These are phyloP conservation scores for Paralagenidium karlingii DNA, from an alignment of 352 stramenopile species.

Conservation along the genomic window DNA sequence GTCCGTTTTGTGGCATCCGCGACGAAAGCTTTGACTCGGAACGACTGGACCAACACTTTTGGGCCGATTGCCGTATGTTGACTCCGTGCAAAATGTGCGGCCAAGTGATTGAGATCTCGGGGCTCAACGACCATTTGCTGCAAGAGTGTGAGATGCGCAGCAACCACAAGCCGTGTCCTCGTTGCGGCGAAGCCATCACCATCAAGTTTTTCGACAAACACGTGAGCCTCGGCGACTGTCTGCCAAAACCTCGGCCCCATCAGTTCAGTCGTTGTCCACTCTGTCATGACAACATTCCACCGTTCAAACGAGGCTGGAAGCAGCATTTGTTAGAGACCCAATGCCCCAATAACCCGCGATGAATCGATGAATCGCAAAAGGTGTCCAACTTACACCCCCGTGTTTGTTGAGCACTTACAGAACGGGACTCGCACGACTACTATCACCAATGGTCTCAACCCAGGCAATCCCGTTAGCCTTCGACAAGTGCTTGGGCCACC, in stretches of 20 bases:
- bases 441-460: too few relatives aligned
- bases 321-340: conserved; percentile 48
- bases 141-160: conserved; percentile 78
- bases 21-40: conserved; percentile 84
- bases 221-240: conserved; percentile 58
- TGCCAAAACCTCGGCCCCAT: conserved; percentile 34
- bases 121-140: conserved; percentile 84
- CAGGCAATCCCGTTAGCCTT: too few relatives aligned
- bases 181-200: conserved; percentile 77
- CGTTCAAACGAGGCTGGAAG: conserved; percentile 57
- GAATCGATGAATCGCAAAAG: too few relatives aligned
- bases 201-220: conserved; percentile 76
- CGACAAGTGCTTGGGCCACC: too few relatives aligned
- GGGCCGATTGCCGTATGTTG: conserved; percentile 84
- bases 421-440: too few relatives aligned
- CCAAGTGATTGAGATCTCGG: conserved; percentile 87
- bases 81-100: conserved; percentile 88
- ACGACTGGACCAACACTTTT: conserved; percentile 87
- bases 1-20: conserved; percentile 84
- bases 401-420: too few relatives aligned
- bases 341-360: conserved; percentile 70
- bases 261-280: conserved; percentile 65
- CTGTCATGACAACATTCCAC: conserved; percentile 60
- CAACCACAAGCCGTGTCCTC: conserved; percentile 69
- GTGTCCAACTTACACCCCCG: too few relatives aligned